Evolutionary conservation across 352 stramenopile species (phyloP).

Genomic region (Blastocystis sp.): DNA sequence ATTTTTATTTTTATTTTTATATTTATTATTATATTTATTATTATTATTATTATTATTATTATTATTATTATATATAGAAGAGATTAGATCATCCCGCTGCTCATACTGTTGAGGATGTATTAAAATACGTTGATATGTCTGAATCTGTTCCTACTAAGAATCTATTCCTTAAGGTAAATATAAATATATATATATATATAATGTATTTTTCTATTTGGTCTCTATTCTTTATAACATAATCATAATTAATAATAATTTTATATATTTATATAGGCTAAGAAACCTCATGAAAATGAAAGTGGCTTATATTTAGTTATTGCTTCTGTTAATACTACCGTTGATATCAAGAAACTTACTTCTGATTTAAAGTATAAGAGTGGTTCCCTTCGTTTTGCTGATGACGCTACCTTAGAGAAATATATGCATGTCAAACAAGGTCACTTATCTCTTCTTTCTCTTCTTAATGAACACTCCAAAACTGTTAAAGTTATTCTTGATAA

Average conservation of each 20-base stretch:
- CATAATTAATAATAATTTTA: no score
- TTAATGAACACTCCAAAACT: slow-evolving; percentile 24
- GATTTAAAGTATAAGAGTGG: slow-evolving; percentile 37
- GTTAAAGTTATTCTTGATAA: slow-evolving; percentile 35
- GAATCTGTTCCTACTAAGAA: slow-evolving; percentile 23
- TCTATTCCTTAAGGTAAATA: slow-evolving; percentile 22
- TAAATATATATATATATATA: neutral
- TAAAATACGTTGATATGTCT: neutral
- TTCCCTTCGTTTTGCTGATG: slow-evolving; percentile 26
- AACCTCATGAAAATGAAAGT: neutral
- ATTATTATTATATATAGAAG: neutral
- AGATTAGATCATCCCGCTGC: slow-evolving; percentile 17
- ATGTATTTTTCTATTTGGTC: no score
- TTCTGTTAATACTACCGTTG: slow-evolving; percentile 16
- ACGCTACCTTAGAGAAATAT: slow-evolving; percentile 1
- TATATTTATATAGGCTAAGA: slow-evolving; percentile 25
- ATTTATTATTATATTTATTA: no score
- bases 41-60: no score
- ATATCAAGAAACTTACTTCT: slow-evolving; percentile 34
- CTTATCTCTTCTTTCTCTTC: slow-evolving; percentile 25
- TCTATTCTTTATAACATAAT: no score
- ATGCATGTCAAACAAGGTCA: slow-evolving; percentile 25
- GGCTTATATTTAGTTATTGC: slow-evolving; percentile 29
- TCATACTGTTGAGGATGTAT: slow-evolving; percentile 32
- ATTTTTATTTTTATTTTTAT: no score